phyloP scores from a whole-genome alignment of 352 stramenopile genomes.

The Phytophthora ramorum region DNA sequence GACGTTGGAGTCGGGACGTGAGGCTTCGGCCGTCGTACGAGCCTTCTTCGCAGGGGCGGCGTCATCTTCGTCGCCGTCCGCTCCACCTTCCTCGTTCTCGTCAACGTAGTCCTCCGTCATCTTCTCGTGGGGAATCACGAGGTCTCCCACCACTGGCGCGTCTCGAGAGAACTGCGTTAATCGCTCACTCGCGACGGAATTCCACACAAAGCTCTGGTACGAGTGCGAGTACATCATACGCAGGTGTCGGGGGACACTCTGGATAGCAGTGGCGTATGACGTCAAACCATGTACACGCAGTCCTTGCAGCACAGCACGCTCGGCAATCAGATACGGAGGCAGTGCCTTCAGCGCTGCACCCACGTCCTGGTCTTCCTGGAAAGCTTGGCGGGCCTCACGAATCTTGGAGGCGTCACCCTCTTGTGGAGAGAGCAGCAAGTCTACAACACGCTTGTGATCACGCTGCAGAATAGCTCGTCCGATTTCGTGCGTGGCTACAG shows the following conservation, averaged over 20 bases:
- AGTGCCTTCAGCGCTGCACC: slow-evolving; percentile 62
- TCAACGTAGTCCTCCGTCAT: slow-evolving; percentile 45
- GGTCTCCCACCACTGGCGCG: slow-evolving; percentile 88
- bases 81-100: slow-evolving; percentile 31
- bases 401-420: slow-evolving; percentile 83
- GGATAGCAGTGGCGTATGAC: slow-evolving; percentile 67
- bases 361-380: slow-evolving; percentile 69
- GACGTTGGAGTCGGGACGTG: slow-evolving; percentile 25
- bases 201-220: slow-evolving; percentile 98
- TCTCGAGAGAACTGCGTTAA: slow-evolving; percentile 78
- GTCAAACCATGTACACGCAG: slow-evolving; percentile 65
- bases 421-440: slow-evolving; percentile 91
- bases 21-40: slow-evolving; percentile 48
- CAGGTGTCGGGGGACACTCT: slow-evolving; percentile 82
- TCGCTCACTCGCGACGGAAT: slow-evolving; percentile 91
- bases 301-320: slow-evolving; percentile 74
- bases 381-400: slow-evolving; percentile 64
- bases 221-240: slow-evolving; percentile 93
- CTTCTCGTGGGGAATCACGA: slow-evolving; percentile 79
- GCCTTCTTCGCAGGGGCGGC: slow-evolving; percentile 27
- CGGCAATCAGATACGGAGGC: slow-evolving; percentile 84
- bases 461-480: slow-evolving; percentile 94
- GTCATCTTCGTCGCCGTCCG: slow-evolving; percentile 32
- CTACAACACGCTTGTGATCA: slow-evolving; percentile 91
- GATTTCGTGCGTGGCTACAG: slow-evolving; percentile 89